Conservation (phyloP, 1,284 basidiomycete genomes). For the Pisolithus thermaeus region DNA sequence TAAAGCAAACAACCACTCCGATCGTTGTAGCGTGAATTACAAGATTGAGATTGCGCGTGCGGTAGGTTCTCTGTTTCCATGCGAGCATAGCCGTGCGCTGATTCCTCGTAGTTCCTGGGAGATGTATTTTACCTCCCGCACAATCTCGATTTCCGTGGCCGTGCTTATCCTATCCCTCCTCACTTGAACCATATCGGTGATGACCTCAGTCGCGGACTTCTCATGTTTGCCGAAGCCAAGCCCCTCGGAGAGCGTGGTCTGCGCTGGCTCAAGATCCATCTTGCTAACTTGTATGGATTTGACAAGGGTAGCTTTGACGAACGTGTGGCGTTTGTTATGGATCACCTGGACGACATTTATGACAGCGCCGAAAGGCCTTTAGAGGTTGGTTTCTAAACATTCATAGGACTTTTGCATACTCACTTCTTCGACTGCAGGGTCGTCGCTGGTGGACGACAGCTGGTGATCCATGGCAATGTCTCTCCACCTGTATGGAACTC, state of each 20-base stretch:
- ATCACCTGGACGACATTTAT: slow-evolving; percentile 72
- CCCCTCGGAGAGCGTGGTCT: slow-evolving; percentile 78
- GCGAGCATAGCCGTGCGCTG: slow-evolving; percentile 3
- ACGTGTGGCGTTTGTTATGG: slow-evolving; percentile 74
- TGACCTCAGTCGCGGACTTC: slow-evolving; percentile 86
- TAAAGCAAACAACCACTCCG: slow-evolving; percentile 81
- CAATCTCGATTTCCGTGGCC: slow-evolving; percentile 97
- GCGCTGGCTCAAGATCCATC: slow-evolving; percentile 86
- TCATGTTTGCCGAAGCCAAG: slow-evolving; percentile 80
- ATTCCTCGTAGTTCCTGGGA: slow-evolving; percentile 57
- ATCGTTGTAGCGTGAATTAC: slow-evolving; percentile 93
- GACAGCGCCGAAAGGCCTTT: slow-evolving; percentile 88
- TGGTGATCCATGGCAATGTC: slow-evolving; percentile 97
- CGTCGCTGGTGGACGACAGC: slow-evolving; percentile 85
- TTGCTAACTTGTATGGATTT: slow-evolving; percentile 90
- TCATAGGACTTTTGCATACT: background rate
- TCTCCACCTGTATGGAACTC: slow-evolving; percentile 89
- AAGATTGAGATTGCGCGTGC: slow-evolving; percentile 95
- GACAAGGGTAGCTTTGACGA: slow-evolving; percentile 96
- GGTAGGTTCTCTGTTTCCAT: slow-evolving; percentile 39
- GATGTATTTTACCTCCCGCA: slow-evolving; percentile 94
- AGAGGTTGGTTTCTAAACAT: slow-evolving; percentile 39
- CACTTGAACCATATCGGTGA: slow-evolving; percentile 96
- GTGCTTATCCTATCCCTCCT: slow-evolving; percentile 95
- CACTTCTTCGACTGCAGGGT: slow-evolving; percentile 40